phyloP scores from a whole-genome alignment of 441 rosid genomes.

The Corymbia calophylla region DNA sequence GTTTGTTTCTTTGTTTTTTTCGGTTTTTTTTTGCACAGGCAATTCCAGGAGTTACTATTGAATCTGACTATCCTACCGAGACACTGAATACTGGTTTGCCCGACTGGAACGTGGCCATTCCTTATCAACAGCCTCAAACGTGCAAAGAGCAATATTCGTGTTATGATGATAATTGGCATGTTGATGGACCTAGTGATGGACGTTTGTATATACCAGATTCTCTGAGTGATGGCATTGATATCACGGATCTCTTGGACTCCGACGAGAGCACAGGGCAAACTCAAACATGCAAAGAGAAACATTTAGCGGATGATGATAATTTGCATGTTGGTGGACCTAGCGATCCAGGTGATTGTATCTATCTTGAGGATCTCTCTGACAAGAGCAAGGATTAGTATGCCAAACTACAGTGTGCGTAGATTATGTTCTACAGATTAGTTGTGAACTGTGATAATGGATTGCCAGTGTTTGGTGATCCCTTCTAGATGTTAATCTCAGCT shows the following conservation, averaged over 20 bases:
- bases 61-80: not conserved
- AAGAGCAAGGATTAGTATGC: not conserved
- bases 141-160: not conserved
- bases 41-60: not conserved
- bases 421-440: not conserved
- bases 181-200: not conserved
- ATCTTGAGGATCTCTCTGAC: not conserved
- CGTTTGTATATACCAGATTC: not conserved
- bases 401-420: not conserved
- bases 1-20: not conserved
- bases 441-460: not conserved
- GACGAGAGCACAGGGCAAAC: not conserved
- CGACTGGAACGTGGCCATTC: not conserved
- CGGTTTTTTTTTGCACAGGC: not conserved
- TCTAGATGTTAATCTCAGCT: not conserved
- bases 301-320: not conserved
- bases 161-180: not conserved
- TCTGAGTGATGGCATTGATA: not conserved
- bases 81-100: not conserved
- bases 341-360: not conserved
- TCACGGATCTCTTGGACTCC: not conserved
- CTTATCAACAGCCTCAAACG: not conserved
- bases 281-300: not conserved
- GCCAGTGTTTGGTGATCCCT: not conserved
- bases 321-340: not conserved